Conservation (phyloP, 495 filamentous ascomycete genomes). For the Viridothelium virens region DNA sequence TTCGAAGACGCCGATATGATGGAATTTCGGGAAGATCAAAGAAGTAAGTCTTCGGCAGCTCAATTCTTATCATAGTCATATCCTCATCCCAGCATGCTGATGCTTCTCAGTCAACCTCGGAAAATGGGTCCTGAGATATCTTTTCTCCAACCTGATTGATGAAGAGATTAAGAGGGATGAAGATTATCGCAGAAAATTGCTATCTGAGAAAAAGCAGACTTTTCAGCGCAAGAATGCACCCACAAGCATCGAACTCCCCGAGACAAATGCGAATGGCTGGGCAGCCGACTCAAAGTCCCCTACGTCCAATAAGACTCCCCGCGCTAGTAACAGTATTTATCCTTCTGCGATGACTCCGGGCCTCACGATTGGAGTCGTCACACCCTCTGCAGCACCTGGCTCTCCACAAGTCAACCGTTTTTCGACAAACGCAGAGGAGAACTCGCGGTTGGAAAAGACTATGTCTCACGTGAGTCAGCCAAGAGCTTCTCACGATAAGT, state of each 20-base stretch:
- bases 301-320: conserved; percentile 52
- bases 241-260: conserved; percentile 60
- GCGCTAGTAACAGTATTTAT: conserved; percentile 52
- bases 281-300: conserved; percentile 42
- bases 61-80: background rate
- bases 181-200: conserved; percentile 57
- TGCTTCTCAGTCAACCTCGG: conserved; percentile 72
- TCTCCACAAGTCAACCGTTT: conserved; percentile 33
- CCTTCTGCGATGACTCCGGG: conserved; percentile 61
- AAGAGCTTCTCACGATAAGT: conserved; percentile 43
- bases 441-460: conserved; percentile 36
- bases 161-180: conserved; percentile 81
- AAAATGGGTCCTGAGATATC: conserved; percentile 90
- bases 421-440: conserved; percentile 47
- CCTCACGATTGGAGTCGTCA: conserved; percentile 69
- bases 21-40: conserved; percentile 86
- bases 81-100: conserved; percentile 19
- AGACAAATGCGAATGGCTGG: conserved; percentile 39
- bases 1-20: conserved; percentile 59
- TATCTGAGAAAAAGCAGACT: conserved; percentile 49
- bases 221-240: conserved; percentile 51
- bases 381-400: conserved; percentile 41
- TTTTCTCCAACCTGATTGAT: conserved; percentile 82
- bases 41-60: conserved; percentile 53
- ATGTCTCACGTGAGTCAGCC: conserved; percentile 39